Base-by-base conservation (phyloP, 2,329 filamentous ascomycete species). In the Aspergillus quadricinctus region DNA sequence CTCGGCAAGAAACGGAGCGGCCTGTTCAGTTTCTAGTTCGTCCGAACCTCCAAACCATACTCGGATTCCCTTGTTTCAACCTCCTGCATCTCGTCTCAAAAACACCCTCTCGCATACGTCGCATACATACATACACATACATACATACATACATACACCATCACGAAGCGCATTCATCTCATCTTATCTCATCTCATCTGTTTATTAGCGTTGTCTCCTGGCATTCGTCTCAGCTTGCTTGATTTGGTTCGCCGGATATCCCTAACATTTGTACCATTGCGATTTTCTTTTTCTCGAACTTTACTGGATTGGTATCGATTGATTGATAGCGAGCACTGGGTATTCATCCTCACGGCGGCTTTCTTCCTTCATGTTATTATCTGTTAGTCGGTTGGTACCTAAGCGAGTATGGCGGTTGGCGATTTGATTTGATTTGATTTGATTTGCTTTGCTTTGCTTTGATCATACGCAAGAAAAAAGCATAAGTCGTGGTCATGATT, bases 1-100 rank as follows among this genome's bases (percentile, higher is more conserved):
- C 68, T 76, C 54, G 77, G 77, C 21, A 80, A 80, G 66, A 75
- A 76, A 66, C 72, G 77, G 57, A 79, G 77, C 65, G 77, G 76
- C 14, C 60, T 80, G 46, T 80, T 80, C 63, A 79, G 75, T 64
- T 79, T 80, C 60, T 75, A 64, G 61, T 28, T 7, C 37, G 7
- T 31, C 8, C 31, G n/a, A 23, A 23, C 31, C 14, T 14, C 11
- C 6, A 51, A 41, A 10, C 19, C 31, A 35, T 35, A 11, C 29
- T 31, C 31, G 6, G 4, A 11, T 6, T 4, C 31, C n/a, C n/a
- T n/a, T n/a, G n/a, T n/a, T n/a, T 31, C 11, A 4, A 14, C 11
- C 29, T 31, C 29, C 11, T 14, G 11, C 31, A 17, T 35, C 31
- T 35, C 17, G 14, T 35, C 31, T 5, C 14, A 17, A 14, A 35